Conservation (phyloP, 345 rosid genomes). For the Limnanthes douglasii region DNA sequence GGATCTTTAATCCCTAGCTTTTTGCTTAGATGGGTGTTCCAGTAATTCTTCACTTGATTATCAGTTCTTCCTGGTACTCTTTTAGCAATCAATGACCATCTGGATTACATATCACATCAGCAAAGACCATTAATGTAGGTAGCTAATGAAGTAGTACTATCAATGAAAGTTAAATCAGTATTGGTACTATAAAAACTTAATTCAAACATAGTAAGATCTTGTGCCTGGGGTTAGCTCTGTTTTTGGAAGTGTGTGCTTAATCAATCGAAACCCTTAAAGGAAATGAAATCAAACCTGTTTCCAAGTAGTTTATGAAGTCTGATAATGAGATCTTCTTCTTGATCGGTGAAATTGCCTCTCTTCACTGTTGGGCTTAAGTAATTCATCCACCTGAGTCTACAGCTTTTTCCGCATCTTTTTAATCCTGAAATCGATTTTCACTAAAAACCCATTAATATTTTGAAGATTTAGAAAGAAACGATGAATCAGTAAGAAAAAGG, state of each 20-base stretch:
- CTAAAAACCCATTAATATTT: background rate
- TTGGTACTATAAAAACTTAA: too few relatives aligned
- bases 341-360: conserved; percentile 27
- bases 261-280: too few relatives aligned
- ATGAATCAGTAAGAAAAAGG: background rate
- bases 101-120: too few relatives aligned
- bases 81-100: conserved; percentile 55
- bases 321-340: conserved; percentile 48
- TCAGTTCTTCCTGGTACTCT: conserved; percentile 45
- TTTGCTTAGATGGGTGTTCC: conserved; percentile 34
- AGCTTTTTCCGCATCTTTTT: conserved; percentile 63
- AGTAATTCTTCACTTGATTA: conserved; percentile 46
- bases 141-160: too few relatives aligned
- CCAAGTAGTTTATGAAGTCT: conserved; percentile 55
- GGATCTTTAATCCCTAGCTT: conserved; percentile 21
- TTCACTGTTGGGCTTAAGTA: conserved; percentile 40
- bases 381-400: conserved; percentile 57
- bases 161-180: background rate
- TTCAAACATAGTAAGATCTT: too few relatives aligned
- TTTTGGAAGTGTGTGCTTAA: too few relatives aligned
- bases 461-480: background rate
- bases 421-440: conserved; percentile 18
- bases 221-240: too few relatives aligned
- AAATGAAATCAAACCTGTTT: conserved; percentile 28
- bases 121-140: too few relatives aligned